These are phyloP conservation scores for Linderina pennispora DNA, from an alignment of 192 early-diverging fungal species.

Conservation along the genomic window DNA sequence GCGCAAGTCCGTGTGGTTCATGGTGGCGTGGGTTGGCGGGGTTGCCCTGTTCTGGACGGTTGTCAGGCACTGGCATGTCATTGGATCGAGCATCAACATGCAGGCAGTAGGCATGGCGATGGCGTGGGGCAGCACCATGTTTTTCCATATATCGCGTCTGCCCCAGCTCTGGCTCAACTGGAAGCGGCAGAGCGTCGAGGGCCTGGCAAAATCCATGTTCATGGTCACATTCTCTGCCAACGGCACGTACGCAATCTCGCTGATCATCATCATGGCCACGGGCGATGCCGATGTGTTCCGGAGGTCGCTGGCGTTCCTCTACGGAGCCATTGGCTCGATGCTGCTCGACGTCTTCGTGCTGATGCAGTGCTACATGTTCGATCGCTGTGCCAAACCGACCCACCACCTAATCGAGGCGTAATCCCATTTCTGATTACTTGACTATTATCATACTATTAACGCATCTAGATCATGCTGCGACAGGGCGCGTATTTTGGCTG, in stretches of 20 bases:
- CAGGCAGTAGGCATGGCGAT: slow-evolving; percentile 50
- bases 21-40: not conserved
- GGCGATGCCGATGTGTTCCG: slow-evolving; percentile 3
- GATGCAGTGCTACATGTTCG: slow-evolving; percentile 2
- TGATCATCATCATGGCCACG: slow-evolving; percentile 42
- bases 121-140: slow-evolving; percentile 58
- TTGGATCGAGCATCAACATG: not conserved
- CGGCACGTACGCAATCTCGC: slow-evolving; percentile 50
- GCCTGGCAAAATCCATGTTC: slow-evolving; percentile 70
- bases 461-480: too few relatives aligned
- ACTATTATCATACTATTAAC: too few relatives aligned
- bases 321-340: slow-evolving; percentile 19
- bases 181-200: slow-evolving; percentile 56
- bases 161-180: slow-evolving; percentile 72
- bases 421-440: too few relatives aligned
- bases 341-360: slow-evolving; percentile 11
- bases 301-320: slow-evolving; percentile 12
- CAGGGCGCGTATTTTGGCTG: too few relatives aligned
- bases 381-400: too few relatives aligned
- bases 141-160: slow-evolving; percentile 65
- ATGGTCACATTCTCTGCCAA: slow-evolving; percentile 55
- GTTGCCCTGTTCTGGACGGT: slow-evolving; percentile 2
- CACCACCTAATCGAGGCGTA: too few relatives aligned
- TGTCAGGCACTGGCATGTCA: not conserved
- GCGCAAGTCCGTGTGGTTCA: not conserved